Base-by-base conservation (phyloP, 768 basidiomycete species). In the Mycena amicta region DNA sequence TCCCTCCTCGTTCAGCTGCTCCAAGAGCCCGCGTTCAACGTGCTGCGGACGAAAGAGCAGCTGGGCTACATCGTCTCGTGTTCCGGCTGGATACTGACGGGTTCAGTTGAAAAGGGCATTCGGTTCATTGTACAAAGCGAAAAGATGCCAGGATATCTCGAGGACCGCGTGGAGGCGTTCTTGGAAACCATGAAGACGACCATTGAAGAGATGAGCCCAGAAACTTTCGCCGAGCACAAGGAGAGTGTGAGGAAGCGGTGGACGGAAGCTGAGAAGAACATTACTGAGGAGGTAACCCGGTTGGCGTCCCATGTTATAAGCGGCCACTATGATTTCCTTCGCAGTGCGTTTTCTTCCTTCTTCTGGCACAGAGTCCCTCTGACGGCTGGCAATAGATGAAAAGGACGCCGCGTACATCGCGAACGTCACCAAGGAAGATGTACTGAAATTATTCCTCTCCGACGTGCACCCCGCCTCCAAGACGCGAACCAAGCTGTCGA, bases 21-120 rank as follows among this genome's bases (percentile, higher is more conserved):
- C 33, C 78, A 82, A n/a, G 97, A 99, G 66, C 96, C 95, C 1
- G 84, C 90, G 11, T 99, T 98, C 74, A 88, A 96, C 69, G 77
- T 87, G 23, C 82, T 99, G 28, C 88, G 97, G 27, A 98, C 95
- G 3, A 88, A 93, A 69, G 93, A 98, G 69, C 97, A 99, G 72
- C 81, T 99, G 1, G 97, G 97, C 4, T 99, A 99, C 71, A 81
- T 97, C 41, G 95, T 97, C 31, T 83, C 79, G 8, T 87, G 84
- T 62, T 77, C 78, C 1, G 68, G 74, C 28, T 86, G 83, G 83
- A 69, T 77, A 11, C 71, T 89, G 41, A 69, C 81, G 40, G 89
- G 90, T n/a, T 77, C 83, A 2, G 86, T 83, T 45, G 83, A 89
- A 60, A 81, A 84, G 60, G 94, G 95, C 5, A 74, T 95, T 60